Evolutionary conservation across 192 early-diverging fungal genomes (phyloP).

Genomic region (Neocallimastix lanati): DNA sequence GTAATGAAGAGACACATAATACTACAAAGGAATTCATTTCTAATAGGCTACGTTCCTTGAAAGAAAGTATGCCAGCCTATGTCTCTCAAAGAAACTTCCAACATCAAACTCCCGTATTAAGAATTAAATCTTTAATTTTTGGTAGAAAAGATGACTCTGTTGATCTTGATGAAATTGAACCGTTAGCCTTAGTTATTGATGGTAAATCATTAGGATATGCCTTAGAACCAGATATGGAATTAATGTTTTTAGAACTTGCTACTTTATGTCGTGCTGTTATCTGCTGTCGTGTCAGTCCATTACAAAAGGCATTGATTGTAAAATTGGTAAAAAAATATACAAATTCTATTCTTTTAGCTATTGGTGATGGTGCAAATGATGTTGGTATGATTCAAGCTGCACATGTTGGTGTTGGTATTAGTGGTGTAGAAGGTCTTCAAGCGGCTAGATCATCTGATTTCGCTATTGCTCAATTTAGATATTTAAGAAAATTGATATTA

Average conservation of each 20-base stretch:
- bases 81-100: not conserved
- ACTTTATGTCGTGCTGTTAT: conserved; percentile 85
- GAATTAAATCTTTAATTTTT: not conserved
- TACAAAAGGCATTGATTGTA: conserved; percentile 95
- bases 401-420: conserved; percentile 70
- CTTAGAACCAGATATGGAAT: conserved; percentile 53
- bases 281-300: conserved; percentile 93
- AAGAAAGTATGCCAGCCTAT: conserved; percentile 10
- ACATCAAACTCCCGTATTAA: not conserved
- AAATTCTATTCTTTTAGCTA: conserved; percentile 71
- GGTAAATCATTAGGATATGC: conserved; percentile 84
- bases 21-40: conserved; percentile 84
- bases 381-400: conserved; percentile 95
- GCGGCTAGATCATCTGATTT: conserved; percentile 94
- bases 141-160: not conserved
- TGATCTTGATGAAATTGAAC: conserved; percentile 13
- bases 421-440: conserved; percentile 88
- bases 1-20: conserved; percentile 77
- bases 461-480: conserved; percentile 95
- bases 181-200: conserved; percentile 87
- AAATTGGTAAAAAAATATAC: conserved; percentile 89
- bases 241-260: conserved; percentile 74
- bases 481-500: conserved; percentile 78
- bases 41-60: conserved; percentile 66
- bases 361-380: conserved; percentile 98